These are phyloP conservation scores for Pezicula neosporulosa DNA, from an alignment of 2,329 filamentous ascomycete species.

Conservation along the genomic window DNA sequence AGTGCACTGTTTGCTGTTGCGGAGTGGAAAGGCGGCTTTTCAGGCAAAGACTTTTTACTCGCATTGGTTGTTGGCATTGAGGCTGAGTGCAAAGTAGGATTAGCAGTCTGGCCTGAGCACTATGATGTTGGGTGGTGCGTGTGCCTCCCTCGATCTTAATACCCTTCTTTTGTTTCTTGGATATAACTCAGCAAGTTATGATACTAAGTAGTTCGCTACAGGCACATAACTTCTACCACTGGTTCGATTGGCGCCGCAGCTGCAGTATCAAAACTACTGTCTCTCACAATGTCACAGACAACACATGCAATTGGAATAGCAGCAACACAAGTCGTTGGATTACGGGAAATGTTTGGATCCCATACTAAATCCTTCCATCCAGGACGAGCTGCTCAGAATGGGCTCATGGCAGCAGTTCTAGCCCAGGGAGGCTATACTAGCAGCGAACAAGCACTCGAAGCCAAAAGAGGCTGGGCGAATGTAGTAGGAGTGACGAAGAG, in stretches of 20 bases:
- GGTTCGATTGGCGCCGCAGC: constrained; percentile 51
- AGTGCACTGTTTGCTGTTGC: constrained; percentile 45
- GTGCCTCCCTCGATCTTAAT: constrained; percentile 13
- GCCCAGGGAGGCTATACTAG: constrained; percentile 47
- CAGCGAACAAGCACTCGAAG: constrained; percentile 43
- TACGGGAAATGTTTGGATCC: constrained; percentile 52
- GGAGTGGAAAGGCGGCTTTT: constrained; percentile 36
- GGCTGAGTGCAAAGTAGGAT: constrained; percentile 47
- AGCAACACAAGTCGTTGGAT: constrained; percentile 48
- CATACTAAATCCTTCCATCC: constrained; percentile 54
- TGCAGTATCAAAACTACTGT: constrained; percentile 44
- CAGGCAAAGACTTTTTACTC: constrained; percentile 44
- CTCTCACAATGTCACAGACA: constrained; percentile 34
- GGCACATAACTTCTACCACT: constrained; percentile 48
- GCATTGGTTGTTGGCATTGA: constrained; percentile 50
- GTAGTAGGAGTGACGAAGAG: constrained; percentile 42
- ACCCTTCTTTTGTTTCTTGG: constrained; percentile 3
- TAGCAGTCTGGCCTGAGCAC: constrained; percentile 49
- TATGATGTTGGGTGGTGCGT: constrained; percentile 47
- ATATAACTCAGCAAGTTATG: too few species aligned
- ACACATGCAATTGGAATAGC: constrained; percentile 50
- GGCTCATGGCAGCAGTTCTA: constrained; percentile 42
- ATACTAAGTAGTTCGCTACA: too few species aligned
- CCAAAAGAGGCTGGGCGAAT: constrained; percentile 49
- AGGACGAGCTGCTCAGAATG: constrained; percentile 49